Evolutionary conservation across 176 grass and related monocot genomes (phyloP), one percentile per base, ranked within the genome.

Genomic region (Luzula sylvatica): DNA sequence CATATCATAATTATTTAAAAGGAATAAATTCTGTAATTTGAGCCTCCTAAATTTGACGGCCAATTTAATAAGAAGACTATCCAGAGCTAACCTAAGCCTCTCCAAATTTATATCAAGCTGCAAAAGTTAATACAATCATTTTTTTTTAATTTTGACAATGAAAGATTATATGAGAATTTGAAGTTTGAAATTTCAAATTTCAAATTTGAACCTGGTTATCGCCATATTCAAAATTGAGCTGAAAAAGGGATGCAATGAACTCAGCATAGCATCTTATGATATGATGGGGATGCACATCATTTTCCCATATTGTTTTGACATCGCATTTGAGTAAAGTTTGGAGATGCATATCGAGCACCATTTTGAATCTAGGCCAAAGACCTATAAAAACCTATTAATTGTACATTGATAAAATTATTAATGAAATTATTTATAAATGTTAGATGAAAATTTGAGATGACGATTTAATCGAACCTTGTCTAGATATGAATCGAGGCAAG

Each of bases 1-100:
- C 83, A 95, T 85, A 65, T 88, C 89, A 78, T 84, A 85, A 70
- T 95, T 95, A 83, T 95, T 95, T 66, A 85, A 72, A 66, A 95
- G 80, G 66, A 95, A 95, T 38, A 95, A 68, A 64, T 82, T 72
- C 13, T 78, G 73, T 30, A 71, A 76, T 64, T 88, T 85, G 8
- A 61, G 53, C 50, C 44, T 81, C 42, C 43, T 54, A 75, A 82
- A 88, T 42, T 64, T 69, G 77, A 76, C 40, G 7, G 80, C 49
- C 67, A 95, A 69, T 67, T 66, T 78, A 53, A 75, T 38, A 76
- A 94, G 71, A 24, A 95, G 58, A 49, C 75, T 58, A 71, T 95
- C 76, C 50, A 88, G 51, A 63, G 73, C 80, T 74, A 83, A 58
- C 38, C 58, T 65, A 55, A 95, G 68, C 24, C 73, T 67, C 60